A percentile compares a stretch with the other conserved stretches of the same genome.
These are phyloP conservation scores for Potentilla sterilis DNA, from an alignment of 306 rosid genomes.

Conservation along the genomic window DNA sequence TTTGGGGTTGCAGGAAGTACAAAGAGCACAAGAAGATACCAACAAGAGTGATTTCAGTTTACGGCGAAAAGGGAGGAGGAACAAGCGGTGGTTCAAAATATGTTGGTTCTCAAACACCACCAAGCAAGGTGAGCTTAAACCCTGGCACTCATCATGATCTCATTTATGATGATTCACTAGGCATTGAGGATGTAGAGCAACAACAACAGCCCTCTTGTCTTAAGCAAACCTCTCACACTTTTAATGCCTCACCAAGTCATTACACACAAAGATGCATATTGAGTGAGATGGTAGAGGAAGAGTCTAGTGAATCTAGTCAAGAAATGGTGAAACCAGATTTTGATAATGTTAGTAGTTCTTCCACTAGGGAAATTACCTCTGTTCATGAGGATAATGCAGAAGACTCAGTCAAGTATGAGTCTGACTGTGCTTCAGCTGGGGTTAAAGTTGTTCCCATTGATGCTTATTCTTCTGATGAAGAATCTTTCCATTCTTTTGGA, in stretches of 20 bases:
- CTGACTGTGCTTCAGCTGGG: slow-evolving; percentile 32
- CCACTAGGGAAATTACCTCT: slow-evolving; percentile 57
- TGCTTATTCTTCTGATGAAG: slow-evolving; percentile 55
- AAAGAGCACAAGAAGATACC: slow-evolving; percentile 49
- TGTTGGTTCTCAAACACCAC: slow-evolving; percentile 26
- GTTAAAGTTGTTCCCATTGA: slow-evolving; percentile 38
- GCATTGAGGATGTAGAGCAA: slow-evolving; percentile 70
- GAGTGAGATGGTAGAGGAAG: slow-evolving; percentile 27
- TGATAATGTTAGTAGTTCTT: slow-evolving; percentile 49
- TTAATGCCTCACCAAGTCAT: slow-evolving; percentile 21
- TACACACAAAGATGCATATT: slow-evolving; percentile 16
- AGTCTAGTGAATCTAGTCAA: slow-evolving; percentile 20
- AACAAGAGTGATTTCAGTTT: slow-evolving; percentile 41
- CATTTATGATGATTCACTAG: slow-evolving; percentile 61
- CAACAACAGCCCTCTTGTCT: slow-evolving; percentile 35
- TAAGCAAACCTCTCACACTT: slow-evolving; percentile 29
- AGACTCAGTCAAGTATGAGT: slow-evolving; percentile 43
- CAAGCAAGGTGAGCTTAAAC: slow-evolving; percentile 62
- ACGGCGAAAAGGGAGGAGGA: slow-evolving; percentile 40
- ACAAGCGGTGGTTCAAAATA: slow-evolving; percentile 33
- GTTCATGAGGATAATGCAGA: slow-evolving; percentile 48
- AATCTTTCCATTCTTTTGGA: slow-evolving; percentile 81
- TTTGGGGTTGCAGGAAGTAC: slow-evolving; percentile 59
- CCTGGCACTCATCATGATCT: slow-evolving; percentile 60
- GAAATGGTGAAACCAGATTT: slow-evolving; percentile 30